Evolutionary conservation across 345 rosid genomes (phyloP).

Genomic region (Citrus trifoliata): DNA sequence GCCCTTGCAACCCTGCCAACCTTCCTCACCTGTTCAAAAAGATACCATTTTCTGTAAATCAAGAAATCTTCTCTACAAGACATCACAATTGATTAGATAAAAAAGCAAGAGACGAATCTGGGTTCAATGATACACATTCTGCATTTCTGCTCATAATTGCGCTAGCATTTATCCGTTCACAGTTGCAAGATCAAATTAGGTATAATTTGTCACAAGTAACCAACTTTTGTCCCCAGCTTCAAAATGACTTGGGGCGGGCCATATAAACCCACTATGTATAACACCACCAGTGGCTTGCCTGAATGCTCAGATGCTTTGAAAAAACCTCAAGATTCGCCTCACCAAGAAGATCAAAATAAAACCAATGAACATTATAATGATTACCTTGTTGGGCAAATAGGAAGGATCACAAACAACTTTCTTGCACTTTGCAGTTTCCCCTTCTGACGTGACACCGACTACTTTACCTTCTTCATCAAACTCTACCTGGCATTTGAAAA

Average conservation of each 20-base stretch:
- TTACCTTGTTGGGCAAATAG: conserved; percentile 81
- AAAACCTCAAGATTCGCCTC: not conserved
- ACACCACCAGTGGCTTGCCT: too few species aligned
- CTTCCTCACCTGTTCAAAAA: conserved; percentile 64
- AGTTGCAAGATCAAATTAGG: not conserved
- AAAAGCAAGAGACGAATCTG: not conserved
- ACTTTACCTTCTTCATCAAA: conserved; percentile 85
- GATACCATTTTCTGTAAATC: conserved; percentile 15
- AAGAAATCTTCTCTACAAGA: not conserved
- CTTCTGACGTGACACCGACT: conserved; percentile 90
- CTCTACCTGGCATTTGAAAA: conserved; percentile 60
- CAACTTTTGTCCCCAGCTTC: not conserved
- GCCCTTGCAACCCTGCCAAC: conserved; percentile 90
- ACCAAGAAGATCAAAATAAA: not conserved
- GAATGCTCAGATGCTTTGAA: not conserved
- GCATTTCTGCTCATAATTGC: not conserved
- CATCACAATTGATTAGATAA: not conserved
- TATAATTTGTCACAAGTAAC: not conserved
- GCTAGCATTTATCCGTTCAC: not conserved
- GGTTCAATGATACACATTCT: not conserved
- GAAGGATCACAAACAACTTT: conserved; percentile 99
- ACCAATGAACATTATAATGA: not conserved
- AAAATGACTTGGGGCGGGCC: not conserved
- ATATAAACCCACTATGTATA: not conserved
- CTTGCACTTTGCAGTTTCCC: conserved; percentile 97